These are phyloP conservation scores for Chrysopogon serrulatus DNA, from an alignment of 176 grass and related monocot genomes.

Conservation along the genomic window DNA sequence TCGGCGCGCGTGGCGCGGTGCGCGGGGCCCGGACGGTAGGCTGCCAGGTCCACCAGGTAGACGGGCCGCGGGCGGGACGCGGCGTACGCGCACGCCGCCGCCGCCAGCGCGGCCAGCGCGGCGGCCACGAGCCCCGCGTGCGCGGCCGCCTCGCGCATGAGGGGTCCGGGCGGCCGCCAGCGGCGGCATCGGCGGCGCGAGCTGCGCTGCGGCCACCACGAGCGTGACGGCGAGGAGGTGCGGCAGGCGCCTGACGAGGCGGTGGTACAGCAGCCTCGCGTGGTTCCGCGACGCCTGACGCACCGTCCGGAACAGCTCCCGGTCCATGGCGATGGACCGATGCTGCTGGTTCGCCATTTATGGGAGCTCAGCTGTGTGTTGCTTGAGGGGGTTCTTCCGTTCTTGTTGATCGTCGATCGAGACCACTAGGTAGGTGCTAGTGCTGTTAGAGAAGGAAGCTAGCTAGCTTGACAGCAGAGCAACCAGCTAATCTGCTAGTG, in stretches of 20 bases:
- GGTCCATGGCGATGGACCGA: conserved; percentile 5
- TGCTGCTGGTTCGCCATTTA: not conserved
- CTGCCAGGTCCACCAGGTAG: conserved; percentile 45
- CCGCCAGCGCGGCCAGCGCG: not conserved
- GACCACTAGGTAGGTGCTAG: not conserved
- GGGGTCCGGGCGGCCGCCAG: not conserved
- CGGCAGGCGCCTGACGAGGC: conserved; percentile 17
- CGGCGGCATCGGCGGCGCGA: not conserved
- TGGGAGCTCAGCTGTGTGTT: not conserved
- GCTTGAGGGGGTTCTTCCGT: too few species aligned
- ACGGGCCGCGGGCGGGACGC: conserved; percentile 32
- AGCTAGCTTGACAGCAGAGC: too few species aligned
- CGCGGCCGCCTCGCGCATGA: not conserved
- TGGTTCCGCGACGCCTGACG: conserved; percentile 33
- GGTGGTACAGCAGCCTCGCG: conserved; percentile 28
- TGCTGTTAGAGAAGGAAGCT: too few species aligned
- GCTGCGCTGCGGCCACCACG: not conserved
- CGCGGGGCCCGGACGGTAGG: conserved; percentile 22
- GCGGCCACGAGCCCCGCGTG: not conserved
- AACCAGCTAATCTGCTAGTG: too few species aligned
- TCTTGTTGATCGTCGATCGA: not conserved
- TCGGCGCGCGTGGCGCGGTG: conserved; percentile 23
- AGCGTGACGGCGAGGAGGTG: conserved; percentile 31
- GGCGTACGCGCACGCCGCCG: conserved; percentile 24
- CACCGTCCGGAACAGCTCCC: conserved; percentile 34